Conservation (phyloP, 257 asterid genomes). For the Perilla frutescens region DNA sequence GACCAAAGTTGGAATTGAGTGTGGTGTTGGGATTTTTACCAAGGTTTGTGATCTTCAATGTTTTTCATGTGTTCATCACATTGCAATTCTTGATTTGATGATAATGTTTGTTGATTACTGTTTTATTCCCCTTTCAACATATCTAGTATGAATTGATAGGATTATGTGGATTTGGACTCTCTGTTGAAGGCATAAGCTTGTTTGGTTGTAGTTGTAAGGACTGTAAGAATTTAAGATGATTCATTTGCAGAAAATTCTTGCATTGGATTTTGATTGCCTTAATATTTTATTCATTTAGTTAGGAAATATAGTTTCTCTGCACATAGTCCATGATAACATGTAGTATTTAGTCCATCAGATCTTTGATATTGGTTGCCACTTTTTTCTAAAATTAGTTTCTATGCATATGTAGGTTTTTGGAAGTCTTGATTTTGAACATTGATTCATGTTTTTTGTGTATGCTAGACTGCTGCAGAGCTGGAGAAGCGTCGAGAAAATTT, state of each 20-base stretch:
- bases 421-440: not conserved
- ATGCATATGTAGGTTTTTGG: not conserved
- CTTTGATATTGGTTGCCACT: not conserved
- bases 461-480: constrained; percentile 90
- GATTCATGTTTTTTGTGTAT: constrained; percentile 2
- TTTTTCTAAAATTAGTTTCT: not conserved
- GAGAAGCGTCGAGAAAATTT: constrained; percentile 86
- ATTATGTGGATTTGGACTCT: not conserved
- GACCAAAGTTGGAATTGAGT: constrained; percentile 96
- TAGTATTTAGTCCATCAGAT: no score
- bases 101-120: not conserved
- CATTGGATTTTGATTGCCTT: no score
- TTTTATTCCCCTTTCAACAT: not conserved
- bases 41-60: constrained; percentile 52
- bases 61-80: not conserved
- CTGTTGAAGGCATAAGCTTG: not conserved
- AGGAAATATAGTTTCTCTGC: not conserved
- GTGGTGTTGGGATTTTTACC: constrained; percentile 94
- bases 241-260: not conserved
- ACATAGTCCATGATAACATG: not conserved
- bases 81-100: constrained; percentile 1
- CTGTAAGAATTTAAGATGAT: not conserved
- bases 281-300: no score
- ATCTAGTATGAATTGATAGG: not conserved
- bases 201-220: not conserved